Evolutionary conservation across 1,284 basidiomycete species (phyloP), one percentile per base, ranked within the genome.

Genomic region (Marasmius sp.): DNA sequence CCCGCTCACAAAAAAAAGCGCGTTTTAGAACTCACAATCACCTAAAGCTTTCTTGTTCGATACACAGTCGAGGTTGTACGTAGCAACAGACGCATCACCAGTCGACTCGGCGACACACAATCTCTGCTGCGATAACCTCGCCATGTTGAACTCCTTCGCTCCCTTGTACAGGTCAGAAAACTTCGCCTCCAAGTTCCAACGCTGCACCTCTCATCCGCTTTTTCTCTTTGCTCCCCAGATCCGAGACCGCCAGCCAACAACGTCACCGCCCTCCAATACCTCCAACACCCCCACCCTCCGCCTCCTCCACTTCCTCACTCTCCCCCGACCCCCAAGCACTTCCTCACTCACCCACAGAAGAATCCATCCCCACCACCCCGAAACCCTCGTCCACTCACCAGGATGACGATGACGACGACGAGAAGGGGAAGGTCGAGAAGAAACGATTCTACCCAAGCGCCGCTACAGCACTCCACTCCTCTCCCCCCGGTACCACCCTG

Each of bases 21-120:
- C 34, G 49, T 38, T n/a, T 53, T 70, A 95, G 89, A 93, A 94
- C 64, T 95, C 92, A 1, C 91, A 92, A 68, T 91, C 95, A 50
- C 90, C 93, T 47, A 98, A 97, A 74, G 92, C 93, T 0, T 98
- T 96, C 73, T 76, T 98, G 11, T 98, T 98, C 69, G 97, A 99
- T 72, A 87, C 88, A 4, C 84, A 84, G 6, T 94, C 94, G 18
- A 84, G 94, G 58, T 81, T 98, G 38, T 97, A 95, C 69, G 84
- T 98, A 22, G 95, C 65, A 8, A 64, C 95, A 6, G 97, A 99
- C 71, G 89, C 91, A 18, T 94, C 93, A 0, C 94, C 97, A 0
- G 93, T 97, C 34, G 96, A 98, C 72, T 85, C 90, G 59, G 88
- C 89, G 1, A 95, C 93, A 1, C 92, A 95, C 68, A 92, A 91